Evolutionary conservation across 169 alveolate genomes (phyloP), one percentile per base, ranked within the genome.

Genomic region (Sarcocystis neurona): DNA sequence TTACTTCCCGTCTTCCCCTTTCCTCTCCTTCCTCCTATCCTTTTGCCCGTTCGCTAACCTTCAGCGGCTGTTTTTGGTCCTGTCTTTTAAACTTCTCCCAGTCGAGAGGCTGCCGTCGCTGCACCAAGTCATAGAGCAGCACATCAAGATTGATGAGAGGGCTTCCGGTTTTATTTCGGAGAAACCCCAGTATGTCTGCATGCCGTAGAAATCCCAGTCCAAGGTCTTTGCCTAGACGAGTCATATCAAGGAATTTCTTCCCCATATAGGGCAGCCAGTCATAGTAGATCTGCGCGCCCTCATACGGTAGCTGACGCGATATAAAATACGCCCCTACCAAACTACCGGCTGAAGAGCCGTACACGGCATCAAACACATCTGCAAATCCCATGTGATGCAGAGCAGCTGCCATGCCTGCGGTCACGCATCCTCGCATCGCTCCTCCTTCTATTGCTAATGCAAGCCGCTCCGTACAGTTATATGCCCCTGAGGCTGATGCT

Each of bases 401-500:
- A 12, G 89, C 86, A 18, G 50, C 74, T 0, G 88, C 93, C 93
- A 90, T 90, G 0, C 93, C 93, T 8, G 93, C 93, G 39, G 63
- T 46, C 50, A 90, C 88, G 32, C 93, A 90, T 0, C 88, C 93
- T 39, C 93, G 20, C 93, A 90, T 90, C 30, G 88, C 93, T 0
- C 93, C 93, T 23, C 93, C 93, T 39, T 90, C 93, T 23, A 90
- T 90, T 20, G 91, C 87, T 32, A 90, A 44, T 4, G 91, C 93
- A 10, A 90, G 82, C 8, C 39, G 46, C 44, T 66, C 48, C 44
- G 43, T 39, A 2, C 41, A 47, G 30, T 72, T 85, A 34, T 79
- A 37, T 3, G 79, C 53, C 46, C 53, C 32, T 41, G 30, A 12
- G 63, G 30, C 66, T 10, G 89, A 53, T 18, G 12, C 89, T 4